Evolutionary conservation across 1,284 basidiomycete species (phyloP).

Genomic region (Amylostereum chailletii): DNA sequence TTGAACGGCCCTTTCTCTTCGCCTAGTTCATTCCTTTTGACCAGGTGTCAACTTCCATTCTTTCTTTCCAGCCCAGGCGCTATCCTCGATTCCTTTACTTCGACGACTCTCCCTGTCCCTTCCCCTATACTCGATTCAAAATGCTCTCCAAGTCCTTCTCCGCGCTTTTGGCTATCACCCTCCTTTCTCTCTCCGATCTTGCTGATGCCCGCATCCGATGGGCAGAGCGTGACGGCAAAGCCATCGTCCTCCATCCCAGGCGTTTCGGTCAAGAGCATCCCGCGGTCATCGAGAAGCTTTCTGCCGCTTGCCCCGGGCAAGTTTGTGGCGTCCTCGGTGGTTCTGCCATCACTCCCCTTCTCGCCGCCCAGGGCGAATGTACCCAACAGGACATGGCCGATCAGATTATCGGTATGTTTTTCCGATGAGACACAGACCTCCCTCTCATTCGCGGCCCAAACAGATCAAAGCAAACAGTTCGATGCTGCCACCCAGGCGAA

Average conservation of each 20-base stretch:
- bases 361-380: slow-evolving; percentile 47
- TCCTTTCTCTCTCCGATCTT: slow-evolving; percentile 31
- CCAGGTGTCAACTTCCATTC: slow-evolving; percentile 35
- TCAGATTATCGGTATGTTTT: slow-evolving; percentile 40
- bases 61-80: slow-evolving; percentile 20
- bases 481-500: slow-evolving; percentile 38
- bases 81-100: slow-evolving; percentile 16
- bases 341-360: slow-evolving; percentile 37
- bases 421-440: background rate
- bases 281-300: slow-evolving; percentile 36
- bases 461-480: slow-evolving; percentile 46
- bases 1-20: slow-evolving; percentile 36
- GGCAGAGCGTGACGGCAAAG: slow-evolving; percentile 37
- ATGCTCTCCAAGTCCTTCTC: slow-evolving; percentile 39
- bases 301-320: slow-evolving; percentile 37
- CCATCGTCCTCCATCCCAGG: slow-evolving; percentile 39
- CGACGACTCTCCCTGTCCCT: slow-evolving; percentile 15
- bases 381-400: slow-evolving; percentile 56
- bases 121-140: slow-evolving; percentile 16
- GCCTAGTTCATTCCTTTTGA: slow-evolving; percentile 27
- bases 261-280: slow-evolving; percentile 48
- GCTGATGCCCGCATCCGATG: slow-evolving; percentile 34
- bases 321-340: slow-evolving; percentile 46
- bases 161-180: slow-evolving; percentile 26
- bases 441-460: background rate